These are phyloP conservation scores for Infundibulicybe gibba DNA, from an alignment of 768 basidiomycete species.

Conservation along the genomic window DNA sequence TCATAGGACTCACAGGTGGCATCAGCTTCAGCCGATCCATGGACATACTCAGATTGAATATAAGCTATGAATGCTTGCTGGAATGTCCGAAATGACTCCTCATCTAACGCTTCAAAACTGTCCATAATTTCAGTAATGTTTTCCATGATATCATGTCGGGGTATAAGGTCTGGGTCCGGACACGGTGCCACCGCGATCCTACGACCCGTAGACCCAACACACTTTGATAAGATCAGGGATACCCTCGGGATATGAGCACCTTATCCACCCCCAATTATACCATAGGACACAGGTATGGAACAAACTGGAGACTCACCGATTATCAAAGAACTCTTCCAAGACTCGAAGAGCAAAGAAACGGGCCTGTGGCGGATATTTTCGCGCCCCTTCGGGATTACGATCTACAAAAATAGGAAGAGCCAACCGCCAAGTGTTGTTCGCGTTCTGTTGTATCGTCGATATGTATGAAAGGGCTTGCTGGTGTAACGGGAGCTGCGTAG, in stretches of 20 bases:
- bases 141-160: background rate
- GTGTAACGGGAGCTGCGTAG: constrained; percentile 64
- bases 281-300: background rate
- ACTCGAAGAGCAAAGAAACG: constrained; percentile 81
- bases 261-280: no score
- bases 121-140: constrained; percentile 2
- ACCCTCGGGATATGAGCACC: no score
- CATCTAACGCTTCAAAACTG: constrained; percentile 66
- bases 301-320: constrained; percentile 51
- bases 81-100: constrained; percentile 64
- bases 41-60: constrained; percentile 84
- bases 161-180: no score
- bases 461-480: constrained; percentile 87
- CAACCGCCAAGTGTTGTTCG: constrained; percentile 75
- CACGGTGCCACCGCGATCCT: no score
- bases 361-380: constrained; percentile 68
- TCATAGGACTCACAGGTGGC: constrained; percentile 64
- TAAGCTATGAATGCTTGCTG: constrained; percentile 79
- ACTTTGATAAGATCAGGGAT: no score
- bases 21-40: constrained; percentile 78
- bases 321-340: constrained; percentile 79
- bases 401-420: constrained; percentile 74
- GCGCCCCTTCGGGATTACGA: constrained; percentile 50
- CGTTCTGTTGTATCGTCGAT: constrained; percentile 70
- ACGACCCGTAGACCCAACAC: no score